A percentile compares a stretch with the other conserved stretches of the same genome.
Evolutionary conservation across 768 basidiomycete species (phyloP).

Genomic region (Exidia glandulosa): DNA sequence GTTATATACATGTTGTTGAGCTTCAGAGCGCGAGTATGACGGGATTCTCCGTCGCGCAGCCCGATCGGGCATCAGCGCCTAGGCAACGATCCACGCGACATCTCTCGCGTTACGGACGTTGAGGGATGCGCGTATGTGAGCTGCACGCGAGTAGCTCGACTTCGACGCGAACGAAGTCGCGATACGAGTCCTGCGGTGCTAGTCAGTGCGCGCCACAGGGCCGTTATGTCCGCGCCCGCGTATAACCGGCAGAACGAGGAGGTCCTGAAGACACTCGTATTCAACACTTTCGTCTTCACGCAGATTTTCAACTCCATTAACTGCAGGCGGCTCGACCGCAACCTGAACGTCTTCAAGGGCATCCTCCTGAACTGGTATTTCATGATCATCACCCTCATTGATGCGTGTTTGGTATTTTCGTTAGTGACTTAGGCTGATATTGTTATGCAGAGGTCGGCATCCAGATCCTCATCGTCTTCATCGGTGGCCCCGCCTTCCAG

Average conservation of each 20-base stretch:
- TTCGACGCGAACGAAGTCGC: constrained; percentile 86
- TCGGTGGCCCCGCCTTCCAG: constrained; percentile 87
- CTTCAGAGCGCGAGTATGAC: too few species aligned
- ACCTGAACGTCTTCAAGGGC: constrained; percentile 83
- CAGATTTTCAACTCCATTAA: constrained; percentile 97
- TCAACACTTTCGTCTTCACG: constrained; percentile 97
- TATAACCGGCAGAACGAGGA: constrained; percentile 15
- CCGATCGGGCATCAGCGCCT: too few species aligned
- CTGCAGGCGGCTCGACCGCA: constrained; percentile 73
- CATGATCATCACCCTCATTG: constrained; percentile 71
- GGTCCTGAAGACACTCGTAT: constrained; percentile 75
- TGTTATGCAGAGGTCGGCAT: constrained; percentile 62
- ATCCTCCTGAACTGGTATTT: constrained; percentile 75
- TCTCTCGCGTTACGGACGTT: too few species aligned
- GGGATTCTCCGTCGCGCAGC: too few species aligned
- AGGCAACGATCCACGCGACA: too few species aligned
- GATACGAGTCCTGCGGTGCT: constrained; percentile 81
- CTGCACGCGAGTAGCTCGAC: too few species aligned
- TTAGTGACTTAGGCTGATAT: background rate
- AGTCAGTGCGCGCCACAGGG: constrained; percentile 28
- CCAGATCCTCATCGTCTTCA: constrained; percentile 81
- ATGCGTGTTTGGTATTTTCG: constrained; percentile 30
- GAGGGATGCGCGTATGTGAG: too few species aligned
- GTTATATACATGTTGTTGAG: too few species aligned
- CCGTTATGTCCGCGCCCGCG: too few species aligned